Percentiles rank a stretch among this genome's conserved stretches.
Evolutionary conservation across 2,329 filamentous ascomycete species (phyloP).

Genomic region (Ophidiomyces ophidiicola): DNA sequence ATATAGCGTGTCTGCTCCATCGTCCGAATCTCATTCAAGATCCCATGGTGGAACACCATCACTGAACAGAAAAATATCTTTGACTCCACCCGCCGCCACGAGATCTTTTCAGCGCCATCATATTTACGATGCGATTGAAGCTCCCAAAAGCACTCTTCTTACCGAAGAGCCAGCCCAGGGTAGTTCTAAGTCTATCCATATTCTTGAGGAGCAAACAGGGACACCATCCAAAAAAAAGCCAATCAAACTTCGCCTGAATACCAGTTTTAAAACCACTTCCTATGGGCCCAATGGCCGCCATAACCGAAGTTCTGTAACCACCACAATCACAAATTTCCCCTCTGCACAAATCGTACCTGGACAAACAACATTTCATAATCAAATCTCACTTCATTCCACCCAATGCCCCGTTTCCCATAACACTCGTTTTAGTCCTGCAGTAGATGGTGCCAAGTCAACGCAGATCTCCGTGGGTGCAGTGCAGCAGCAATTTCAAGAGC

Average conservation of each 20-base stretch:
- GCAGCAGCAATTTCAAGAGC: conserved; percentile 29
- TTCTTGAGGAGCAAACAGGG: neutral
- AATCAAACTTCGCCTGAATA: neutral
- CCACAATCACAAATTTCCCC: conserved; percentile 16
- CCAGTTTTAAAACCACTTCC: neutral
- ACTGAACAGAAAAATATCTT: too few species aligned
- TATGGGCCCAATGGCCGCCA: neutral
- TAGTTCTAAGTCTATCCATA: neutral
- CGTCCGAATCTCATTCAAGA: too few species aligned
- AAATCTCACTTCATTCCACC: conserved; percentile 30
- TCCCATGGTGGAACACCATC: too few species aligned
- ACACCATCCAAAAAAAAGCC: neutral
- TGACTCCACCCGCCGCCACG: too few species aligned
- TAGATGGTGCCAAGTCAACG: conserved; percentile 29
- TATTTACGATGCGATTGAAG: too few species aligned
- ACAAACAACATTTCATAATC: conserved; percentile 22
- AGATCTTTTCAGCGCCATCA: too few species aligned
- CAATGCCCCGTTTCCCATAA: conserved; percentile 20
- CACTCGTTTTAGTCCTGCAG: conserved; percentile 18
- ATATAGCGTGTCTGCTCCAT: too few species aligned
- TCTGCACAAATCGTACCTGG: conserved; percentile 29
- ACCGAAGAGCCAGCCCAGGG: neutral
- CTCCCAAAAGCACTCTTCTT: too few species aligned
- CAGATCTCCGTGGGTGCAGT: conserved; percentile 31
- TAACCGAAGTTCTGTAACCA: neutral